These are phyloP conservation scores for Oehlia diaphana DNA, from an alignment of 192 early-diverging fungal genomes.

Conservation along the genomic window DNA sequence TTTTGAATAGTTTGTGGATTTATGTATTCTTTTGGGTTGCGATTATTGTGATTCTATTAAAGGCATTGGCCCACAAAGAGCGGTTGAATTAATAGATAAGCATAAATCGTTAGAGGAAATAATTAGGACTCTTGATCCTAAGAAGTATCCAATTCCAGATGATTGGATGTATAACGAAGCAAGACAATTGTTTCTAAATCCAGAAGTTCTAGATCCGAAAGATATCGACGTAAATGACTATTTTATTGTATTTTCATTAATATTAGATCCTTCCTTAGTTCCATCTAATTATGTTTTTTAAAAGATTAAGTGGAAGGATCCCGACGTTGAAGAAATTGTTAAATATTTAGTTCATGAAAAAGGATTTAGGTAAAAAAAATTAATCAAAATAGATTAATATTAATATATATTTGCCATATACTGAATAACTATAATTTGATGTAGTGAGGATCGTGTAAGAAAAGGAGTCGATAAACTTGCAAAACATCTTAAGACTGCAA, in stretches of 20 bases:
- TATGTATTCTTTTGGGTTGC: slow-evolving; percentile 96
- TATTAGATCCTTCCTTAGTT: slow-evolving; percentile 14
- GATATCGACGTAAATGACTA: slow-evolving; percentile 60
- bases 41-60: slow-evolving; percentile 96
- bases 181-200: slow-evolving; percentile 82
- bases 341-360: slow-evolving; percentile 92
- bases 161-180: slow-evolving; percentile 90
- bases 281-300: background rate
- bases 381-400: background rate
- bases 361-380: slow-evolving; percentile 76
- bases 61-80: slow-evolving; percentile 88
- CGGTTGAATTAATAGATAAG: slow-evolving; percentile 81
- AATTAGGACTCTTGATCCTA: slow-evolving; percentile 69
- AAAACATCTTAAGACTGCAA: slow-evolving; percentile 73
- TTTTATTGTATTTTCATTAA: background rate
- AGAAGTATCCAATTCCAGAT: slow-evolving; percentile 80
- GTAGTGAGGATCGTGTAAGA: slow-evolving; percentile 86
- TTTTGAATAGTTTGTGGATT: slow-evolving; percentile 82
- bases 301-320: slow-evolving; percentile 71
- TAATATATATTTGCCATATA: too few relatives aligned
- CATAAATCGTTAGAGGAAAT: slow-evolving; percentile 82
- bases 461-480: slow-evolving; percentile 76
- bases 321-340: slow-evolving; percentile 81
- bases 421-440: slow-evolving; percentile 1
- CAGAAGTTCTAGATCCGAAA: slow-evolving; percentile 73